Percentiles rank a stretch among this genome's conserved stretches.
Conservation (phyloP, 164 flowering plant species). For the Umbellularia californica region DNA sequence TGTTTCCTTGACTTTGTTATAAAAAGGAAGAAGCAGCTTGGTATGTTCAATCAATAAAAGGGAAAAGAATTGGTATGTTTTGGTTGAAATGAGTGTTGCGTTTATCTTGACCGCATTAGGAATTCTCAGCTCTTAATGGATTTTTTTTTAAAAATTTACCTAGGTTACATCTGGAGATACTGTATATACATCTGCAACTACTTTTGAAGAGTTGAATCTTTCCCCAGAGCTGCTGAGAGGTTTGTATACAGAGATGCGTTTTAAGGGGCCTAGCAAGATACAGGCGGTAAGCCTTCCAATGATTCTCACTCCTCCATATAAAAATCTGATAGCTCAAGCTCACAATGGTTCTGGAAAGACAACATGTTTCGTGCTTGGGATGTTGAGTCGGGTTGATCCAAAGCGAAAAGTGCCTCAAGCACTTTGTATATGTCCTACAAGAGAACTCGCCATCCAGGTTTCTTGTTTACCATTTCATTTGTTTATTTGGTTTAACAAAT, state of each 20-base stretch:
- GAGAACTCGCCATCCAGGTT: slow-evolving; percentile 90
- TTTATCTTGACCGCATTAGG: neutral
- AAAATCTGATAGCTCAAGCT: slow-evolving; percentile 84
- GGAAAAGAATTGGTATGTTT: neutral
- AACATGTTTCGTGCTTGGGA: slow-evolving; percentile 92
- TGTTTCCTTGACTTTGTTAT: too few species aligned
- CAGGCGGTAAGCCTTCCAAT: slow-evolving; percentile 88
- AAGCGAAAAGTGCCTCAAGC: slow-evolving; percentile 70
- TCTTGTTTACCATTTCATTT: neutral
- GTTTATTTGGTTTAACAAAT: neutral
- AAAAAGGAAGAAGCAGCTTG: too few species aligned
- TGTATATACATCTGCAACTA: slow-evolving; percentile 66
- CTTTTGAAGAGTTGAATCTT: slow-evolving; percentile 78
- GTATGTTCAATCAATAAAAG: too few species aligned
- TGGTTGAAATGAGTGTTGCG: neutral
- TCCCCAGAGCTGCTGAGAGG: slow-evolving; percentile 72
- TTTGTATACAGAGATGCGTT: slow-evolving; percentile 82
- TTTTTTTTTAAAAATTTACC: slow-evolving; percentile 1
- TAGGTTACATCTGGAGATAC: slow-evolving; percentile 80
- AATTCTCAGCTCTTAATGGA: neutral
- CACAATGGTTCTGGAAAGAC: slow-evolving; percentile 98
- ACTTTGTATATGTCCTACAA: slow-evolving; percentile 88
- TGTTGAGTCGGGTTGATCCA: slow-evolving; percentile 88
- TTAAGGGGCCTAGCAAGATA: slow-evolving; percentile 81
- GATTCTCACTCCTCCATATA: slow-evolving; percentile 83